Evolutionary conservation across 805 yeast genomes (phyloP).

Genomic region (Dipodascus albidus): DNA sequence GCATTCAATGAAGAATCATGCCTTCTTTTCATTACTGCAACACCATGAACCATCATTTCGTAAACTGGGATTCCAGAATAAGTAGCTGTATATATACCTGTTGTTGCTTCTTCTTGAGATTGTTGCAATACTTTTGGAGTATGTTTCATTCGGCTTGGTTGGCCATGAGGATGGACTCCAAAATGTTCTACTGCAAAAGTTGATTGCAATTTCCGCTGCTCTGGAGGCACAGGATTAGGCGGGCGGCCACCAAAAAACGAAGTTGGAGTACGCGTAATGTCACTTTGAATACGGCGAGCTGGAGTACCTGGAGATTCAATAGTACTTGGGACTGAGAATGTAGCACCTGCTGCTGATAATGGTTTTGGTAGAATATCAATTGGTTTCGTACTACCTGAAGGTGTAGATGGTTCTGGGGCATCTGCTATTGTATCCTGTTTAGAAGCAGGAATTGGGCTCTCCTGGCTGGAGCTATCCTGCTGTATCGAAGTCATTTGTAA

Average conservation of each 20-base stretch:
- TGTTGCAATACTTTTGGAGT: background rate
- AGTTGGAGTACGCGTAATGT: background rate
- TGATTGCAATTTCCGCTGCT: background rate
- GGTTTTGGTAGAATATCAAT: background rate
- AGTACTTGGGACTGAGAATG: background rate
- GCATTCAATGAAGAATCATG: constrained; percentile 60
- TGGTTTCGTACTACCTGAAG: background rate
- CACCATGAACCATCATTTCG: constrained; percentile 50
- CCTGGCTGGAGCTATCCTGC: background rate
- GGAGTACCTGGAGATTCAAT: background rate
- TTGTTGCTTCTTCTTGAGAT: background rate
- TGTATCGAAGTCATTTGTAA: background rate
- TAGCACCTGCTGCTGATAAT: background rate
- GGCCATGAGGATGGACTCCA: background rate
- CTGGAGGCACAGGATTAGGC: background rate
- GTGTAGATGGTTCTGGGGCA: background rate
- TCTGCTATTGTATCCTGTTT: background rate
- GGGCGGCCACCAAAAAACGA: background rate
- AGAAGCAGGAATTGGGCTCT: background rate
- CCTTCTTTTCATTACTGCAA: constrained; percentile 56
- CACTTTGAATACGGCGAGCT: background rate
- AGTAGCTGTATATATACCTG: constrained; percentile 29
- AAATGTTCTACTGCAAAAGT: background rate
- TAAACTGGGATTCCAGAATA: constrained; percentile 50
- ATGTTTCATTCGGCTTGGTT: background rate